Evolutionary conservation across 495 filamentous ascomycete genomes (phyloP), one percentile per base, ranked within the genome.

Genomic region (Annulohypoxylon maeteangense): DNA sequence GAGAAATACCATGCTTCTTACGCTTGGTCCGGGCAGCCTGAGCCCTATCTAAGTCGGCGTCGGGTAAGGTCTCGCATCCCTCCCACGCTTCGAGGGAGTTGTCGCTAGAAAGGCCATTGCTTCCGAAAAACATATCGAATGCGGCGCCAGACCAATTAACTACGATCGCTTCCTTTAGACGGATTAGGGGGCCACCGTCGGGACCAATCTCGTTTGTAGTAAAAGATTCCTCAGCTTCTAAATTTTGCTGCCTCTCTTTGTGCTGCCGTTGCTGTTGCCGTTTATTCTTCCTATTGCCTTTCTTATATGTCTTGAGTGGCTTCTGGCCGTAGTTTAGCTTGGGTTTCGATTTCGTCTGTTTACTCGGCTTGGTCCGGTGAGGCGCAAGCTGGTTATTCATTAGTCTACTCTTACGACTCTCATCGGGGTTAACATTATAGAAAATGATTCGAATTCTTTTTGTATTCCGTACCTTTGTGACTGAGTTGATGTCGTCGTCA

Each of bases 161-260:
- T 1, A 98, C 81, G 59, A 99, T 87, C 8, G 86, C 92, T 75
- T 99, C 95, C 45, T 90, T 89, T 18, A 92, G 84, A 36, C 88
- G 85, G 53, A 98, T 82, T 18, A 97, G 82, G 0, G 89, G 87
- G n/a, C 85, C 86, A 12, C 85, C 82, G 50, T 90, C 82, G 1
- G 76, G 70, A 27, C 58, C 27, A 22, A 61, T 34, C 14, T 74
- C 75, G 14, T 38, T 48, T 34, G 70, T 22, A 6, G 74, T 70
- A 38, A 68, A 65, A 10, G 67, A 40, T 18, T 74, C 48, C 25
- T 77, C 70, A 11, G 45, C 51, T 27, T 62, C 36, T 18, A 65
- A 22, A 32, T 36, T 48, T 8, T 67, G 66, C n/a, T 76, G 57
- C 44, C 50, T 62, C 38, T 73, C 76, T 34, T 74, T 73, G 3